These are phyloP conservation scores for Oldenlandia corymbosa DNA, from an alignment of 257 asterid genomes.

Conservation along the genomic window DNA sequence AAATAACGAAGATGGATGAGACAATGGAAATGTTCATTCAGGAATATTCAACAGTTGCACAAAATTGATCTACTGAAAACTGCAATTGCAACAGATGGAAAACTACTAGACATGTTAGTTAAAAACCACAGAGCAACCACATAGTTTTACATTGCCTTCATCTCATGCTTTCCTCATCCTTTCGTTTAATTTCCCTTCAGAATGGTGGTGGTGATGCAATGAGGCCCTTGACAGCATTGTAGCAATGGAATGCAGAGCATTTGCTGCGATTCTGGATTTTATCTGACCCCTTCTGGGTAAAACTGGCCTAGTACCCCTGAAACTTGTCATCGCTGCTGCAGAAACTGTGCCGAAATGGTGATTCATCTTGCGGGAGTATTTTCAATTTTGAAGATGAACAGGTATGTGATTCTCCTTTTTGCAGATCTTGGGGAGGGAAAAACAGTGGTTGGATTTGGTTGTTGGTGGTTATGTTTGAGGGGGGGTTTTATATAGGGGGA, in stretches of 20 bases:
- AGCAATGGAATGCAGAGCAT: constrained; percentile 34
- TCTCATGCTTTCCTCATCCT: neutral
- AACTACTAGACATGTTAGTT: no score
- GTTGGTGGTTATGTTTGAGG: no score
- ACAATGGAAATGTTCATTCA: neutral
- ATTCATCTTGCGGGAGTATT: constrained; percentile 17
- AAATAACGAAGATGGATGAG: neutral
- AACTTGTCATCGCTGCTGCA: constrained; percentile 21
- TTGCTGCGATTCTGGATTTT: constrained; percentile 39
- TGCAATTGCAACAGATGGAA: neutral
- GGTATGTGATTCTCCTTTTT: neutral
- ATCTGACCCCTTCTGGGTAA: constrained; percentile 46
- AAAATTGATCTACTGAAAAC: neutral
- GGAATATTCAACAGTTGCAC: neutral
- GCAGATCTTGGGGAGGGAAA: neutral
- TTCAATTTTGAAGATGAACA: neutral
- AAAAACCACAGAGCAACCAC: neutral
- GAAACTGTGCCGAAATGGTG: constrained; percentile 15
- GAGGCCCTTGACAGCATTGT: constrained; percentile 29
- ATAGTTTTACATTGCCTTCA: neutral
- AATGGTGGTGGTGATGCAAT: constrained; percentile 27
- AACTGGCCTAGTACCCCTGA: constrained; percentile 21
- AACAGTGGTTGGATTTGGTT: no score
- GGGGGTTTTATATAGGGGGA: constrained; percentile 10
- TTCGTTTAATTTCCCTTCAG: constrained; percentile 14